phyloP scores from a whole-genome alignment of 768 basidiomycete species.

The Hemileccinum rubropunctum region DNA sequence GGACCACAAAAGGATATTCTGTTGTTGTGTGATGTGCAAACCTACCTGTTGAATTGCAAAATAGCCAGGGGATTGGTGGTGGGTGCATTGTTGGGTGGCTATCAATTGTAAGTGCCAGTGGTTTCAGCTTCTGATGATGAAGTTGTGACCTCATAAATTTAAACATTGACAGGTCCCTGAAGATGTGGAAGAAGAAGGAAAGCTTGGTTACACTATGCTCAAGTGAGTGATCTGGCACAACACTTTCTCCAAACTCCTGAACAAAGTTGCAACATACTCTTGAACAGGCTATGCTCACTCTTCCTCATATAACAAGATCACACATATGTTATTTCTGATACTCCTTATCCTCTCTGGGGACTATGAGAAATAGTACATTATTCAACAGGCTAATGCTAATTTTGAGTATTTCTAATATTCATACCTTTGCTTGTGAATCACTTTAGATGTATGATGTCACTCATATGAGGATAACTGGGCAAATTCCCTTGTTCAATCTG shows the following conservation, averaged over 20 bases:
- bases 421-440: not conserved
- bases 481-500: conserved; percentile 20
- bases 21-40: conserved; percentile 14
- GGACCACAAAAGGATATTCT: conserved; percentile 18
- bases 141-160: too few species aligned
- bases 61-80: conserved; percentile 14
- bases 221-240: conserved; percentile 40
- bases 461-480: conserved; percentile 30
- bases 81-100: not conserved
- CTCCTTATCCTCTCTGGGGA: conserved; percentile 40
- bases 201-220: conserved; percentile 29
- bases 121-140: too few species aligned
- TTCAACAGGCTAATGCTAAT: too few species aligned
- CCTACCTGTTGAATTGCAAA: conserved; percentile 10
- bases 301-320: conserved; percentile 25
- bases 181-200: conserved; percentile 28
- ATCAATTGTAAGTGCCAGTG: not conserved
- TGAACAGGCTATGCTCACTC: conserved; percentile 19
- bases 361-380: conserved; percentile 46
- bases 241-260: conserved; percentile 31
- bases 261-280: conserved; percentile 18
- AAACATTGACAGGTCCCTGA: conserved; percentile 37
- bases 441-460: conserved; percentile 37
- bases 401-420: too few species aligned
- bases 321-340: conserved; percentile 32